phyloP scores from a whole-genome alignment of 768 basidiomycete species.

The Baorangia bicolor region DNA sequence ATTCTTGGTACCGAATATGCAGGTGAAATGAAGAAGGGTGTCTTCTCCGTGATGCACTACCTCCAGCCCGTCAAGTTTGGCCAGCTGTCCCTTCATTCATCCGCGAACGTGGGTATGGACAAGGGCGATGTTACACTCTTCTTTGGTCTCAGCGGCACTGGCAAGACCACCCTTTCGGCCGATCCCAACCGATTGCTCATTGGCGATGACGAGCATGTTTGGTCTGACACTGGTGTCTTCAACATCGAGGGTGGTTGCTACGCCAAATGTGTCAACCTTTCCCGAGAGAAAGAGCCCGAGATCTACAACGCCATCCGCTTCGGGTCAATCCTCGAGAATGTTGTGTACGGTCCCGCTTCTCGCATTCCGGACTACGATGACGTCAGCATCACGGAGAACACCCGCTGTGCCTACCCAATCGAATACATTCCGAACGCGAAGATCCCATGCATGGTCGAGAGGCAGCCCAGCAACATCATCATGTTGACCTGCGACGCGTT shows the following conservation, averaged over 20 bases:
- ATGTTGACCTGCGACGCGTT: conserved; percentile 98
- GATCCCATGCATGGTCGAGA: conserved; percentile 85
- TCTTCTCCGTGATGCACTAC: conserved; percentile 99
- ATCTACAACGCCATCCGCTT: conserved; percentile 94
- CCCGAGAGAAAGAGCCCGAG: conserved; percentile 96
- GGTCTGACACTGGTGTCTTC: conserved; percentile 98
- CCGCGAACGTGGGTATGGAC: conserved; percentile 91
- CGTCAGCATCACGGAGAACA: conserved; percentile 97
- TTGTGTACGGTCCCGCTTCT: conserved; percentile 86
- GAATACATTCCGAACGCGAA: conserved; percentile 95
- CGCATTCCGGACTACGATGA: conserved; percentile 95
- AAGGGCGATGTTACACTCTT: conserved; percentile 94
- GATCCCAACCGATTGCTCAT: conserved; percentile 93
- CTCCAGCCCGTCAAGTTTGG: conserved; percentile 98
- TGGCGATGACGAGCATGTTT: conserved; percentile 99
- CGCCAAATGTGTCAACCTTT: conserved; percentile 97
- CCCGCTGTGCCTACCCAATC: conserved; percentile 98
- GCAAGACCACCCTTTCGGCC: conserved; percentile 97
- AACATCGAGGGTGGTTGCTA: conserved; percentile 99
- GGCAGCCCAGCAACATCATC: conserved; percentile 92
- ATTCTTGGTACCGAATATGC: conserved; percentile 98
- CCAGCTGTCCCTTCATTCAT: conserved; percentile 96
- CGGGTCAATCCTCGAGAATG: conserved; percentile 98
- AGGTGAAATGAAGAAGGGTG: conserved; percentile 99
- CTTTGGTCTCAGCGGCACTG: conserved; percentile 98